phyloP scores from a whole-genome alignment of 1,139 yeast species.

The Lodderomyces parapsilosis region DNA sequence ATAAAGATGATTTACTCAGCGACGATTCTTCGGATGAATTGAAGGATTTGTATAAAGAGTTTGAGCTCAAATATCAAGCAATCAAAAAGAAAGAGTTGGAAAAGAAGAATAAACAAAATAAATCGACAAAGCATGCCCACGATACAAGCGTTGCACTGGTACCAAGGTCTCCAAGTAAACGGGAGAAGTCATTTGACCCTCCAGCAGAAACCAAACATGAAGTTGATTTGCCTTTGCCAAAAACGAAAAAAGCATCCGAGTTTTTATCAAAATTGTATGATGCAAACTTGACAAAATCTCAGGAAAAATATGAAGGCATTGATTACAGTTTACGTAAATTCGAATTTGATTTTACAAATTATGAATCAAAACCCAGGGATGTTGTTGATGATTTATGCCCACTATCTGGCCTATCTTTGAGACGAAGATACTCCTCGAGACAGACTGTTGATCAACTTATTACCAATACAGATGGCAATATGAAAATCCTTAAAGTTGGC shows the following conservation, averaged over 20 bases:
- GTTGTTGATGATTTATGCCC: conserved; percentile 23
- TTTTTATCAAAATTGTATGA: conserved; percentile 18
- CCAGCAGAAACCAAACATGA: not conserved
- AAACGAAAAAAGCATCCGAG: conserved; percentile 9
- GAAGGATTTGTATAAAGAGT: conserved; percentile 28
- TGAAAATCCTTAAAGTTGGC: conserved; percentile 55
- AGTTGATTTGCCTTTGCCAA: not conserved
- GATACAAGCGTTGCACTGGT: not conserved
- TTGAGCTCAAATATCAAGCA: conserved; percentile 21
- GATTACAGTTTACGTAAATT: conserved; percentile 23
- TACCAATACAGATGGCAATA: conserved; percentile 23
- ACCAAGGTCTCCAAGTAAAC: not conserved
- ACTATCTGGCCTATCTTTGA: conserved; percentile 15
- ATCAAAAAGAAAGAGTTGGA: conserved; percentile 15
- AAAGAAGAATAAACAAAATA: not conserved
- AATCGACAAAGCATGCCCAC: not conserved
- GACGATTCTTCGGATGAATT: conserved; percentile 30
- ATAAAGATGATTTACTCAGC: conserved; percentile 25
- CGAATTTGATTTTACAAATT: conserved; percentile 17
- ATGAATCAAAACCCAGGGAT: conserved; percentile 9
- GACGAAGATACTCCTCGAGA: conserved; percentile 46
- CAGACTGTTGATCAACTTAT: conserved; percentile 22
- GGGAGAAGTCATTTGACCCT: not conserved
- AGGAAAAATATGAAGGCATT: conserved; percentile 12
- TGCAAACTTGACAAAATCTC: conserved; percentile 7